These are phyloP conservation scores for Microdochium nivale DNA, from an alignment of 2,329 filamentous ascomycete genomes.

Conservation along the genomic window DNA sequence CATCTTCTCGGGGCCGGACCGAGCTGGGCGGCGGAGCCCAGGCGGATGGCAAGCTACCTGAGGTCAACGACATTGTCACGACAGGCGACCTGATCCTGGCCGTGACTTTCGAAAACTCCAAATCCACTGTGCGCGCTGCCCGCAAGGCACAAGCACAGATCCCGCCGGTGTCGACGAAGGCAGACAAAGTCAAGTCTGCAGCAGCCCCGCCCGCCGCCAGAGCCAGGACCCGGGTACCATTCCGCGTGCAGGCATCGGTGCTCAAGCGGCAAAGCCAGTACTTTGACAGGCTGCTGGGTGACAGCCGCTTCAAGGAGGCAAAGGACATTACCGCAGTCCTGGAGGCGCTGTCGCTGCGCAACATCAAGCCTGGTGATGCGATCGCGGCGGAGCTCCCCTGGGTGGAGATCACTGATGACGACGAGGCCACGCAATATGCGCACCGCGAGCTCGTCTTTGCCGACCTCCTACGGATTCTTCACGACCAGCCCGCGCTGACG, in stretches of 20 bases:
- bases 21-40: not conserved
- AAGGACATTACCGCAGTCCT: slow-evolving; percentile 43
- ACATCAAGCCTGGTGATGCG: slow-evolving; percentile 39
- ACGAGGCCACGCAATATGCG: slow-evolving; percentile 53
- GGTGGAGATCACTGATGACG: slow-evolving; percentile 58
- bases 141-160: slow-evolving; percentile 27
- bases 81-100: slow-evolving; percentile 59
- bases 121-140: slow-evolving; percentile 36
- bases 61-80: slow-evolving; percentile 41
- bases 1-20: slow-evolving; percentile 3
- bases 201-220: slow-evolving; percentile 22
- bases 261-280: slow-evolving; percentile 59
- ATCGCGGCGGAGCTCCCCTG: slow-evolving; percentile 47
- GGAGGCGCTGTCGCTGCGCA: slow-evolving; percentile 34
- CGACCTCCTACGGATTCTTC: slow-evolving; percentile 60
- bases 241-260: slow-evolving; percentile 48
- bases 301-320: slow-evolving; percentile 55
- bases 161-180: slow-evolving; percentile 14
- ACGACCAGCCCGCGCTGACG: slow-evolving; percentile 26
- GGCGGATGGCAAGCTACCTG: slow-evolving; percentile 11
- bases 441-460: slow-evolving; percentile 54
- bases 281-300: slow-evolving; percentile 58
- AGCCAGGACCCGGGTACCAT: slow-evolving; percentile 34
- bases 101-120: slow-evolving; percentile 54
- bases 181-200: slow-evolving; percentile 5